phyloP scores from a whole-genome alignment of 306 rosid genomes.

The Vigna angularis region DNA sequence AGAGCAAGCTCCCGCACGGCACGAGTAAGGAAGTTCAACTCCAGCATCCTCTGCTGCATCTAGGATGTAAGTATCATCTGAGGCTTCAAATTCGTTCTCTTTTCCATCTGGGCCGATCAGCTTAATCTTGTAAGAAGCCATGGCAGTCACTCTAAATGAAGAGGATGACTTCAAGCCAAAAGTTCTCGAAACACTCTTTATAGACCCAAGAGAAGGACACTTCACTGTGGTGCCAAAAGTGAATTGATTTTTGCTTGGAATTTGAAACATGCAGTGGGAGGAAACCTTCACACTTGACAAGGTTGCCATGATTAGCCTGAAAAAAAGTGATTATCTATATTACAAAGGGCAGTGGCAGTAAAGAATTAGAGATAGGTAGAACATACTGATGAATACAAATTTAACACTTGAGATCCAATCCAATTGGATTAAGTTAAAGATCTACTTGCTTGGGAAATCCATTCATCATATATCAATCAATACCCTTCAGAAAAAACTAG shows the following conservation, averaged over 20 bases:
- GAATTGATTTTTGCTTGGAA: constrained; percentile 38
- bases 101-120: constrained; percentile 68
- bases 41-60: constrained; percentile 87
- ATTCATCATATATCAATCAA: constrained; percentile 24
- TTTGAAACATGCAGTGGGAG: constrained; percentile 52
- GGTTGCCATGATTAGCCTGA: constrained; percentile 65
- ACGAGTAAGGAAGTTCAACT: constrained; percentile 81
- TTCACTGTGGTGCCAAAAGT: constrained; percentile 48
- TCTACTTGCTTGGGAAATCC: constrained; percentile 1
- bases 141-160: constrained; percentile 59
- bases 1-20: constrained; percentile 92
- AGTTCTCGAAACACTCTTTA: constrained; percentile 53
- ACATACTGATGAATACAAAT: not conserved
- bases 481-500: constrained; percentile 20
- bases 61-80: constrained; percentile 71
- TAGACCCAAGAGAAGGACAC: constrained; percentile 61
- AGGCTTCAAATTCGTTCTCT: constrained; percentile 74
- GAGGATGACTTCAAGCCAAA: constrained; percentile 69
- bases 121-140: constrained; percentile 78
- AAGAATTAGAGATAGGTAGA: not conserved
- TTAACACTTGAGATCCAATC: not conserved
- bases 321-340: not conserved
- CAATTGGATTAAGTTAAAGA: constrained; percentile 1
- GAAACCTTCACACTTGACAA: constrained; percentile 58
- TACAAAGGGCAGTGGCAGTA: not conserved